Percentiles rank a stretch among this genome's conserved stretches.
Evolutionary conservation across 306 rosid species (phyloP).

Genomic region (Parietaria judaica): DNA sequence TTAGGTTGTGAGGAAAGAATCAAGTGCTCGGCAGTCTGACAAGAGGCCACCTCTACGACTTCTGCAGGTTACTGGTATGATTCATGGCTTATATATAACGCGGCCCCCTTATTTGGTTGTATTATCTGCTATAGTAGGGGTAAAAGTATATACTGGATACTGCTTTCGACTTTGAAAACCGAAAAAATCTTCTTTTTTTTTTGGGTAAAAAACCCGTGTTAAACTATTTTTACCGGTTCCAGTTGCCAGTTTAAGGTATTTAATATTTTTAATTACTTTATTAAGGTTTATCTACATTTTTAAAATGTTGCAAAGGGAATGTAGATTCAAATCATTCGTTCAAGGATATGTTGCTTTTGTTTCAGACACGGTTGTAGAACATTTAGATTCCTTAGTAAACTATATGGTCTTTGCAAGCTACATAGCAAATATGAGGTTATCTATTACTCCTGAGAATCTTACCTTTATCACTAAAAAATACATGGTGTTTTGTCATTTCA

Average conservation of each 20-base stretch:
- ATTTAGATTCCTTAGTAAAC: background rate
- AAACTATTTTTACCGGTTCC: too few relatives aligned
- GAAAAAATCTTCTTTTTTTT: too few relatives aligned
- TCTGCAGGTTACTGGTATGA: slow-evolving; percentile 94
- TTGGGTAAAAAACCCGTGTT: too few relatives aligned
- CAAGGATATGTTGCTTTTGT: too few relatives aligned
- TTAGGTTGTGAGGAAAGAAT: slow-evolving; percentile 60
- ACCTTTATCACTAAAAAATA: background rate
- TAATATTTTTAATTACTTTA: too few relatives aligned
- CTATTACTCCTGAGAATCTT: background rate
- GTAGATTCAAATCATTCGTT: too few relatives aligned
- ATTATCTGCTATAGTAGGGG: too few relatives aligned
- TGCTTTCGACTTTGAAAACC: too few relatives aligned
- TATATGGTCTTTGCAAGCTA: background rate
- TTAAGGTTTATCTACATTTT: too few relatives aligned
- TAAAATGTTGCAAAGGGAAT: too few relatives aligned
- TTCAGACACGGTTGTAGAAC: background rate
- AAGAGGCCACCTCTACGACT: slow-evolving; percentile 56
- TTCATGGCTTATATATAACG: slow-evolving; percentile 2
- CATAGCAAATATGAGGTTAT: background rate
- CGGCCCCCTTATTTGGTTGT: background rate
- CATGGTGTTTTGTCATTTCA: slow-evolving; percentile 31
- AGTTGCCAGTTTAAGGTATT: too few relatives aligned
- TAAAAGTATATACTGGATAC: too few relatives aligned
- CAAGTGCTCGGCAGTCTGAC: slow-evolving; percentile 59